Evolutionary conservation across 2,329 filamentous ascomycete genomes (phyloP).

Genomic region (Tympanopsis confertula): DNA sequence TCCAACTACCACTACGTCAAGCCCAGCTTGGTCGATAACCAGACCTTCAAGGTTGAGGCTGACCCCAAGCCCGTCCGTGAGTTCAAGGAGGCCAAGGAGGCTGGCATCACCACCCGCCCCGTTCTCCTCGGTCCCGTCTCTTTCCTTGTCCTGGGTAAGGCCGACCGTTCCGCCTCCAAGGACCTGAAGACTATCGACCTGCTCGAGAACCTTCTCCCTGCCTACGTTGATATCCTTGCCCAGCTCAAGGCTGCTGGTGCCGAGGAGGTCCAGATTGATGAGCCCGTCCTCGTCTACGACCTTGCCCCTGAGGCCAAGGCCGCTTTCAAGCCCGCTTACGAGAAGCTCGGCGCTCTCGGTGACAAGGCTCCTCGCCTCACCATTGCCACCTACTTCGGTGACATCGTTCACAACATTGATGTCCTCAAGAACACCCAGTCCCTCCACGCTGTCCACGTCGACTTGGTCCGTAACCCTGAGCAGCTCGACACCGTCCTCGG

Average conservation of each 20-base stretch:
- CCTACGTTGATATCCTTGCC: conserved; percentile 85
- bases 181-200: conserved; percentile 87
- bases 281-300: conserved; percentile 93
- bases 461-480: conserved; percentile 96
- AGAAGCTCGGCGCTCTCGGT: conserved; percentile 70
- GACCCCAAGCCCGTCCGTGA: conserved; percentile 89
- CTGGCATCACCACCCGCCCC: conserved; percentile 82
- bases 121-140: conserved; percentile 93
- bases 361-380: conserved; percentile 76
- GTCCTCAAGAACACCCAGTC: conserved; percentile 55
- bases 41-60: conserved; percentile 79
- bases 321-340: conserved; percentile 95
- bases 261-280: conserved; percentile 94
- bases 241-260: conserved; percentile 94
- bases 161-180: conserved; percentile 86
- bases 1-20: conserved; percentile 99
- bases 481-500: conserved; percentile 78
- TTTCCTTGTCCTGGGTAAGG: conserved; percentile 95
- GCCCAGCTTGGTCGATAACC: conserved; percentile 92
- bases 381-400: conserved; percentile 96
- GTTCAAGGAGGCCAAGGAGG: conserved; percentile 96
- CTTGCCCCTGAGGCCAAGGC: conserved; percentile 81
- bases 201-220: conserved; percentile 81
- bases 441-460: conserved; percentile 79
- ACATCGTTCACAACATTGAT: conserved; percentile 98